Evolutionary conservation across 805 yeast genomes (phyloP), one percentile per base, ranked within the genome.

Genomic region (Clavispora carvajalis): DNA sequence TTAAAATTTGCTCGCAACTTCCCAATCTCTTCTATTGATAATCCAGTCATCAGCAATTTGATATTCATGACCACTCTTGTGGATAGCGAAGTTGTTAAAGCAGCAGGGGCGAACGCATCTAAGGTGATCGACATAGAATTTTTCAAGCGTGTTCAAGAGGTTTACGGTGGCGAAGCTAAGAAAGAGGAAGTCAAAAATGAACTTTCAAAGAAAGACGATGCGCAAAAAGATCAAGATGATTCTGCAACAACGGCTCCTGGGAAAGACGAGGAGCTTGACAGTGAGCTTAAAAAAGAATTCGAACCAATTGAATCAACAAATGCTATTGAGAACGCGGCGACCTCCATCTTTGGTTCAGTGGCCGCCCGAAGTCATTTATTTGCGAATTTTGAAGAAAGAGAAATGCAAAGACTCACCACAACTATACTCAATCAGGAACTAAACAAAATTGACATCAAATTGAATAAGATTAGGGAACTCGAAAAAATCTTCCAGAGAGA

Each of bases 31-130:
- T 77, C 87, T 33, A 78, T 82, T 22, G 98, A 93, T 52, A 93
- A 93, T 60, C 99, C 99, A 2, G 89, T 93, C 3, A 74, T 93
- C 67, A 83, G 95, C 26, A 91, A 95, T n/a, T 74, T 93, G 47
- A 82, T 96, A 11, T 93, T 90, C 61, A 69, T 93, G 62, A 80
- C 90, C 0, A 81, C 87, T 28, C 64, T 90, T 37, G 95, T 89
- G 13, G 96, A 91, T 54, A 84, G 91, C 10, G 83, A 82, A 30
- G 85, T 85, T 17, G 96, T 91, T 0, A 79, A 80, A 41, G 88
- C 90, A 9, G 95, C 95, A 24, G 82, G 95, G 7, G 63, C 56
- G 22, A 67, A 80, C 36, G 89, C 88, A 0, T 71, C 80, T 5
- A 67, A 67, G 38, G 68, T 67, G 1, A 63, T 73, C 50, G 77